Percentiles rank a stretch among this genome's conserved stretches.
Conservation (phyloP, 2,329 filamentous ascomycete genomes). For the Fusarium sp. region DNA sequence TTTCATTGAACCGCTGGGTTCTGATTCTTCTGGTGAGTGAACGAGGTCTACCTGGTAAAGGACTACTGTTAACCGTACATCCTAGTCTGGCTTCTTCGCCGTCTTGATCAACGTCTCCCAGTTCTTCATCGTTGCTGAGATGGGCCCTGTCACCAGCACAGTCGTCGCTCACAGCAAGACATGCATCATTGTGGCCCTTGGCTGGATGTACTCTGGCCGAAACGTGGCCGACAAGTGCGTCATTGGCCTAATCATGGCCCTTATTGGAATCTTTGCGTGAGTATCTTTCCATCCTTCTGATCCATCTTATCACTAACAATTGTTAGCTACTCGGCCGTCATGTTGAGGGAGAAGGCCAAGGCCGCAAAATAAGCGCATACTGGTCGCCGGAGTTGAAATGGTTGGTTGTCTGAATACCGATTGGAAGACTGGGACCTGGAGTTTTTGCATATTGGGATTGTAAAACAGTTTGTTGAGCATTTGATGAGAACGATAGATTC, state of each 20-base stretch:
- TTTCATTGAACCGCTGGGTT: conserved; percentile 64
- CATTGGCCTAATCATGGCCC: neutral
- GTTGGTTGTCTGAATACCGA: neutral
- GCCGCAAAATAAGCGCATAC: neutral
- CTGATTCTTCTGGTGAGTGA: conserved; percentile 70
- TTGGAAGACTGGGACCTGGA: neutral
- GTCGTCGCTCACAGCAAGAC: conserved; percentile 1
- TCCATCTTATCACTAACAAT: neutral
- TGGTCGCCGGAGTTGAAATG: neutral
- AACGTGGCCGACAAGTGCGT: neutral
- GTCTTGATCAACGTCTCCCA: conserved; percentile 72
- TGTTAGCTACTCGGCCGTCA: neutral
- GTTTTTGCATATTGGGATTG: neutral
- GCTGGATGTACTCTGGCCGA: neutral
- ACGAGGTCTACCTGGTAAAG: neutral
- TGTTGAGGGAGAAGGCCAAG: conserved; percentile 3
- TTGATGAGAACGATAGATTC: neutral
- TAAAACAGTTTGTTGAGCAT: neutral
- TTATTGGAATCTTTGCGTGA: conserved; percentile 1
- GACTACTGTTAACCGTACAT: neutral
- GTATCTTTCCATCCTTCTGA: neutral
- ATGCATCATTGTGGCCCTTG: neutral
- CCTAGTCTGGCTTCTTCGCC: conserved; percentile 71
- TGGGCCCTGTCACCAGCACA: conserved; percentile 1
- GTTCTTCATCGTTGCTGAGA: neutral